Base-by-base conservation (phyloP, 2,329 filamentous ascomycete genomes). In the Teratosphaeria pseudoeucalypti region DNA sequence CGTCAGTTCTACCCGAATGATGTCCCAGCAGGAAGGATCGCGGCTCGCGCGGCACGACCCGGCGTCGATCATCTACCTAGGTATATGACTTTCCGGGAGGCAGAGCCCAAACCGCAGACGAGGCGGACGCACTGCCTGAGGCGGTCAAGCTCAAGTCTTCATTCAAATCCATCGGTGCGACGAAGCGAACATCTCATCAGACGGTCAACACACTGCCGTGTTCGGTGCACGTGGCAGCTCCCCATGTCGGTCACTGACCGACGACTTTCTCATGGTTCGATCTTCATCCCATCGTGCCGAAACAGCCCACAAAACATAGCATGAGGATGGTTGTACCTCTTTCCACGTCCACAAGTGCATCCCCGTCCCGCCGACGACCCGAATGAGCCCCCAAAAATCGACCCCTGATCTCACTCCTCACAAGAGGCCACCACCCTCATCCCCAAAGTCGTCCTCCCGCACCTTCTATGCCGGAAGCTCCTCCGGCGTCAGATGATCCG, bases 401-500 rank as follows among this genome's bases (percentile, higher is more conserved):
- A 23, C 2, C 23, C 37, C 12, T 39, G 37, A 10, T 10, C 37
- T 39, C 37, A 39, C 11, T 6, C 23, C 37, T 39, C 9, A 19
- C 9, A 23, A 6, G 6, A 49, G 2, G 6, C 23, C 23, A n/a
- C 43, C 23, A 12, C 74, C 74, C 62, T 77, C 73, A 60, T 78
- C 77, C 0, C 60, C 57, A 27, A 66, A 66, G 23, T 66, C 60
- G 62, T 78, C 75, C 32, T 63, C 60, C 58, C 62, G 63, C 11
- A 77, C 74, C 26, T 64, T 69, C 64, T 77, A 78, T 9, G 26
- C 52, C 2, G 76, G 74, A 63, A 63, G 64, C 62, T 79, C 74
- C 26, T 67, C 67, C 19, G 65, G 69, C 63, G 65, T 66, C 57
- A 83, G 74, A 37, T 72, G 74, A 3, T 75, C 1, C 83, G 76